Evolutionary conservation across 1,139 yeast genomes (phyloP).

Genomic region (Suhomyces panamericanus): DNA sequence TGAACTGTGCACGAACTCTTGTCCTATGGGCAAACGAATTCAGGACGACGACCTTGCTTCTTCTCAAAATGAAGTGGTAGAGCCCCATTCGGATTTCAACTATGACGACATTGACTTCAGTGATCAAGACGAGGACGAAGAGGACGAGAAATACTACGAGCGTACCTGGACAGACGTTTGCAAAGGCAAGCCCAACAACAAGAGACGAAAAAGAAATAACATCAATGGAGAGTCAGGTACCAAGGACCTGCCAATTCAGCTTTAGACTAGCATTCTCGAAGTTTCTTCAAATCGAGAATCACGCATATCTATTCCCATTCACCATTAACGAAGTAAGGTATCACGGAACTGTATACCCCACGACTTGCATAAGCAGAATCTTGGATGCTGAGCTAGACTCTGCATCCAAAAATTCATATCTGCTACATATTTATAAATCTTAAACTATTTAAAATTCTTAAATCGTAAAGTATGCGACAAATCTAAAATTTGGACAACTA

Average conservation of each 20-base stretch:
- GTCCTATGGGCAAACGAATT: neutral
- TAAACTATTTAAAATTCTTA: no score
- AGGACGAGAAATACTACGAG: constrained; percentile 26
- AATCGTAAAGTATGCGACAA: no score
- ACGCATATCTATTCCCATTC: neutral
- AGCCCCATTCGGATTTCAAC: constrained; percentile 20
- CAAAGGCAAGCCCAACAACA: constrained; percentile 3
- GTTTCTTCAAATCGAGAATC: neutral
- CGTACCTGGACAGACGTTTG: constrained; percentile 20
- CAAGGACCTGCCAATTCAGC: constrained; percentile 4
- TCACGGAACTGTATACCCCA: neutral
- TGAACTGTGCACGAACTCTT: neutral
- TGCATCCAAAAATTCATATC: neutral
- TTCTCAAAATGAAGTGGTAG: constrained; percentile 2
- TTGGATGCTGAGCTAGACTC: neutral
- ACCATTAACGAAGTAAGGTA: neutral
- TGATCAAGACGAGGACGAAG: constrained; percentile 25
- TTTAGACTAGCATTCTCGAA: neutral
- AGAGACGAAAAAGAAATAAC: constrained; percentile 6
- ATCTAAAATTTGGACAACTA: no score
- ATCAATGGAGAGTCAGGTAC: constrained; percentile 3
- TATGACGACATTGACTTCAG: constrained; percentile 29
- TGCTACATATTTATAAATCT: neutral
- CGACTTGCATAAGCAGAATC: neutral
- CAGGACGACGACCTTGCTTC: neutral